Percentiles rank a stretch among this genome's conserved stretches.
These are phyloP conservation scores for Metahyphopichia silvanorum DNA, from an alignment of 805 yeast genomes.

Conservation along the genomic window DNA sequence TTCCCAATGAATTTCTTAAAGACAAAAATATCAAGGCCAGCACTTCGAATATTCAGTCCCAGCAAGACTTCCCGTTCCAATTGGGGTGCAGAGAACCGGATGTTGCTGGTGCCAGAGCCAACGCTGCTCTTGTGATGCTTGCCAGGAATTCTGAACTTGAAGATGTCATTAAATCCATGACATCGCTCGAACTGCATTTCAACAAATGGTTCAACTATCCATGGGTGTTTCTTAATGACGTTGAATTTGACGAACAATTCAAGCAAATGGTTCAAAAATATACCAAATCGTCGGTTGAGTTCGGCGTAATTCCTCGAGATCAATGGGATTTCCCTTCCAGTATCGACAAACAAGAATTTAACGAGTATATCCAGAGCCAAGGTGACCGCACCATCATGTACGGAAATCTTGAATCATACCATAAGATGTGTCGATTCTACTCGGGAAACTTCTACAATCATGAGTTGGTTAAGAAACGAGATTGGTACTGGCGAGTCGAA, in stretches of 20 bases:
- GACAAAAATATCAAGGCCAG: slow-evolving; percentile 1
- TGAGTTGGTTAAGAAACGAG: slow-evolving; percentile 62
- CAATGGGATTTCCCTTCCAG: slow-evolving; percentile 65
- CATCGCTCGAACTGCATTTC: slow-evolving; percentile 78
- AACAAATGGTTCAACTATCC: slow-evolving; percentile 94
- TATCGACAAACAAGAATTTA: slow-evolving; percentile 40
- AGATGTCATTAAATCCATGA: slow-evolving; percentile 73
- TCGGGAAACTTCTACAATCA: slow-evolving; percentile 82
- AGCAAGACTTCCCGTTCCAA: slow-evolving; percentile 42
- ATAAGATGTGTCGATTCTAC: slow-evolving; percentile 93
- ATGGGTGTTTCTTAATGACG: slow-evolving; percentile 86
- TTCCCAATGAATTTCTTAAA: slow-evolving; percentile 1
- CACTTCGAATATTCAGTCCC: slow-evolving; percentile 5
- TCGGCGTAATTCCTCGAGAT: slow-evolving; percentile 58
- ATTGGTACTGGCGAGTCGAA: slow-evolving; percentile 97
- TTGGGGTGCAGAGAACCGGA: slow-evolving; percentile 55
- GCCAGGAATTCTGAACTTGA: slow-evolving; percentile 78
- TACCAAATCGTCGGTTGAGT: slow-evolving; percentile 63
- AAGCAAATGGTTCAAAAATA: slow-evolving; percentile 45
- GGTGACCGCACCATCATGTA: slow-evolving; percentile 84
- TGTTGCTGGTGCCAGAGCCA: slow-evolving; percentile 46
- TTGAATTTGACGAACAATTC: slow-evolving; percentile 66
- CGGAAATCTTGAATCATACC: slow-evolving; percentile 80
- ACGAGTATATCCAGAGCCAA: slow-evolving; percentile 64
- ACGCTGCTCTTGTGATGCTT: slow-evolving; percentile 81